Evolutionary conservation across 225 moss, liverwort and hornwort species (phyloP).

Genomic region (Marchantia polymorpha): DNA sequence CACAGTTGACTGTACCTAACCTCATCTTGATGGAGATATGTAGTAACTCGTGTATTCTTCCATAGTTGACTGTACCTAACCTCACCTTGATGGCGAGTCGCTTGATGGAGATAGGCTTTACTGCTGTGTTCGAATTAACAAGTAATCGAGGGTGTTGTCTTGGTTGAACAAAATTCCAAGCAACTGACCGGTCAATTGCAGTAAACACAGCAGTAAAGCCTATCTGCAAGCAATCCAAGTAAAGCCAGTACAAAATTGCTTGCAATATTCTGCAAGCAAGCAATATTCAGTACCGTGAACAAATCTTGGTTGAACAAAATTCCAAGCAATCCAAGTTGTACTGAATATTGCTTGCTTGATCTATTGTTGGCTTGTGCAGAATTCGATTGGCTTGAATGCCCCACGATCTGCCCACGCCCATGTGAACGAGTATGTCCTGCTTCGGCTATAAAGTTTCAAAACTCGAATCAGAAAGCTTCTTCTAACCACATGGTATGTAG

Average conservation of each 20-base stretch:
- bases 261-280: slow-evolving; percentile 37
- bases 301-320: too few relatives aligned
- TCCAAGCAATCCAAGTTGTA: too few relatives aligned
- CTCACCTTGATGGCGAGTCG: too few relatives aligned
- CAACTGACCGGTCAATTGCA: slow-evolving; percentile 92
- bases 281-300: too few relatives aligned
- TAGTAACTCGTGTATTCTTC: neutral
- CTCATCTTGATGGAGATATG: neutral
- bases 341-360: neutral
- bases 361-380: slow-evolving; percentile 39
- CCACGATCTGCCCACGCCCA: slow-evolving; percentile 80
- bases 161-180: neutral
- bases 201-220: too few relatives aligned
- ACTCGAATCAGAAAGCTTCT: slow-evolving; percentile 11
- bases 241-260: too few relatives aligned
- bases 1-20: neutral
- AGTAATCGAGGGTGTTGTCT: neutral
- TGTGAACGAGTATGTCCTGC: slow-evolving; percentile 90
- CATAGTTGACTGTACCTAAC: neutral
- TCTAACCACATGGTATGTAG: slow-evolving; percentile 31
- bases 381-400: slow-evolving; percentile 66
- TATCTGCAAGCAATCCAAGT: too few relatives aligned
- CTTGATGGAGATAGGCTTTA: neutral
- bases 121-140: neutral
- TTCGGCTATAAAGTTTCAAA: slow-evolving; percentile 64